Evolutionary conservation across 192 early-diverging fungal genomes (phyloP).

Genomic region (Diversispora epigaea): DNA sequence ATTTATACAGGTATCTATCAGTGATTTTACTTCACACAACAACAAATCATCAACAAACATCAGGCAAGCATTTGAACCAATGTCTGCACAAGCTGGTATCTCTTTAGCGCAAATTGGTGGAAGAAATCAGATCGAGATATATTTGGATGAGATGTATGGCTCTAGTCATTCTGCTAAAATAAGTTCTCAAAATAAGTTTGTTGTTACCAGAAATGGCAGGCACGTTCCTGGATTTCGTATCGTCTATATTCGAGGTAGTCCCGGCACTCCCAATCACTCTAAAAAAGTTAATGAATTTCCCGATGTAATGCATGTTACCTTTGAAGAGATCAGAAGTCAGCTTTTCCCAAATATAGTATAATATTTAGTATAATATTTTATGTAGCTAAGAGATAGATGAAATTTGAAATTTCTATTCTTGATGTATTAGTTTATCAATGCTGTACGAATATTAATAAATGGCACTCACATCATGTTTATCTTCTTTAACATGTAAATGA

Average conservation of each 20-base stretch:
- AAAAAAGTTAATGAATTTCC: constrained; percentile 25
- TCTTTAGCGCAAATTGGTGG: not conserved
- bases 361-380: no score
- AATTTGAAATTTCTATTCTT: no score
- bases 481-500: constrained; percentile 2
- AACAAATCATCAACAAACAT: constrained; percentile 25
- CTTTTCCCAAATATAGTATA: constrained; percentile 30
- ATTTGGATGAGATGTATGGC: constrained; percentile 36
- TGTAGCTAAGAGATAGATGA: no score
- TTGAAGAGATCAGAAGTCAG: constrained; percentile 37
- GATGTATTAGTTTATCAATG: no score
- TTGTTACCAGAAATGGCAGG: constrained; percentile 32
- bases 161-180: constrained; percentile 35
- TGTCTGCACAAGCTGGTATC: constrained; percentile 3
- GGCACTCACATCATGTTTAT: no score
- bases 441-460: no score
- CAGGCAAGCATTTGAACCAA: constrained; percentile 35
- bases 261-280: constrained; percentile 26
- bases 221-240: constrained; percentile 35
- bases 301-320: constrained; percentile 34
- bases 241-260: constrained; percentile 38
- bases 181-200: constrained; percentile 23
- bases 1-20: constrained; percentile 38
- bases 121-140: constrained; percentile 37
- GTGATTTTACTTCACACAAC: constrained; percentile 37